Evolutionary conservation across 805 yeast species (phyloP), one percentile per base, ranked within the genome.

Genomic region (Ascoidea asiatica): DNA sequence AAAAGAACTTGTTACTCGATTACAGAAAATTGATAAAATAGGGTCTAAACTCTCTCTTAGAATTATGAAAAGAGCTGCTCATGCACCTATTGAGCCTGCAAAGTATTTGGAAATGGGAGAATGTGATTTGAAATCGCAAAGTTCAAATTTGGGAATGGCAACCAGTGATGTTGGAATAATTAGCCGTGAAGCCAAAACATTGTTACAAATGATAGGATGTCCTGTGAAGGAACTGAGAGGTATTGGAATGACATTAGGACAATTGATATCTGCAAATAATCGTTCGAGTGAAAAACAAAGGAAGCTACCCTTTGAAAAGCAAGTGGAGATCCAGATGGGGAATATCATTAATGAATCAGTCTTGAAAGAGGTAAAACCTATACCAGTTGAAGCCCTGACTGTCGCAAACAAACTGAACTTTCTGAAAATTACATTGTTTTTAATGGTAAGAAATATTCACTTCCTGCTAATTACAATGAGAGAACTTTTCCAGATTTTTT

Each of bases 71-170:
- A 64, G 94, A 40, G 75, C 82, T 2, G 62, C 65, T 1, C 69
- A 66, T 46, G 94, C 94, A 0, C 89, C 95, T 0, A 57, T 80
- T 2, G 75, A 76, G 18, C 85, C 97, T 0, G 72, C 82, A 1
- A 92, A 90, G 55, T 80, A 65, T 58, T 50, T 92, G 55, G 98
- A 97, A 0, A 76, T 82, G 77, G 97, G 98, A 0, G 57, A 57
- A 13, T 86, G 95, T 59, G 86, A 79, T 43, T 64, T 79, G 33
- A 61, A 70, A 11, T 75, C 79, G 39, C 78, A 77, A 51, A 66
- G 80, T 8, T 63, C 81, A 2, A 66, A 66, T 33, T 55, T 90
- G 13, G 87, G 88, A 0, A 57, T 73, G 1, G 69, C 81, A 2
- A 76, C 88, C 1, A 66, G 73, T 52, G 80, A 75, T 44, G 51